Evolutionary conservation across 2,329 filamentous ascomycete species (phyloP), one percentile per base, ranked within the genome.

Genomic region (Ophiostoma populinum): DNA sequence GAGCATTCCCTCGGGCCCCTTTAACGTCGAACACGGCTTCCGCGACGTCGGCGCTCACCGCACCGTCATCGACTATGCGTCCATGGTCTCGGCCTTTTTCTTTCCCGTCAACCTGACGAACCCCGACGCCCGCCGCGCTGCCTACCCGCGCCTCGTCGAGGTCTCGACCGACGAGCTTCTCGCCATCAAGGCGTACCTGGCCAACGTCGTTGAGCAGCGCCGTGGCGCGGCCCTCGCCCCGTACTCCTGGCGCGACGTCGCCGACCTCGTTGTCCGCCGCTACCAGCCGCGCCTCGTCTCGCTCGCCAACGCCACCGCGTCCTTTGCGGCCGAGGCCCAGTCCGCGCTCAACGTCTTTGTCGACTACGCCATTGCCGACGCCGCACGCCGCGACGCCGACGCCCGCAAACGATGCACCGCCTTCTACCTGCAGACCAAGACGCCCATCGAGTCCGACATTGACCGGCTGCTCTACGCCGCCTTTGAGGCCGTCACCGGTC

Each of bases 11-110:
- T 4, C 16, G 3, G 36, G 36, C 6, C 40, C 33, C 8, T 37
- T 38, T 20, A 18, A 38, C 6, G 13, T 28, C 11, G 38, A 37
- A 9, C 21, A 37, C 22, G 32, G 31, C 2, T 40, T 37, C 26
- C 35, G 35, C 11, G 38, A 40, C 9, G 35, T 40, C 16, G 35
- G 38, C 16, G 31, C 13, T 2, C 32, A 34, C 29, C 38, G 35
- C 21, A 40, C 38, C 3, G 24, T 37, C 6, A 17, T 40, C 6
- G 38, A 40, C 32, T 37, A 40, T 27, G 26, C 36, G 11, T 38
- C 38, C 16, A 37, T 37, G 38, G 38, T 40, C 8, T 40, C 38
- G 19, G 38, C 38, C 8, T 35, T 38, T 11, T 37, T 40, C 19
- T 40, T 38, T 28, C 32, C 35, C 11, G 29, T 40, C 24, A 40